Evolutionary conservation across 768 basidiomycete genomes (phyloP), one percentile per base, ranked within the genome.

Genomic region (Xerocomellus dryophilus): DNA sequence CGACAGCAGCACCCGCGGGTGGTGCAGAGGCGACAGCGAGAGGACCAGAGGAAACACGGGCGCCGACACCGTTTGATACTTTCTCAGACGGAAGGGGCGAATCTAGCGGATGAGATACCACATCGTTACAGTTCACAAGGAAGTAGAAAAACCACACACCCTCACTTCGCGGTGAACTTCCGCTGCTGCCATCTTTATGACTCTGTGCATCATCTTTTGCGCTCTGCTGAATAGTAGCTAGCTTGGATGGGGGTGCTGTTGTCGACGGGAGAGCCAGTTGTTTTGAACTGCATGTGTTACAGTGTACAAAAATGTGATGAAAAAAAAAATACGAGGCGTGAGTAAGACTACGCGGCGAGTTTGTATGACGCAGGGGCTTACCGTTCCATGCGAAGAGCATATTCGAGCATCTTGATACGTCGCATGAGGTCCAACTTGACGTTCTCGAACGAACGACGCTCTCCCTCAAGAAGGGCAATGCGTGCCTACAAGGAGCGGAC

Each of bases 341-440:
- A 39, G 51, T 15, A 25, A 52, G 53, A 38, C 34, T 54, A 43
- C 34, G 54, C 50, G 47, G 46, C n/a, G 10, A 20, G 18, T 20
- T 39, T 21, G 20, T 21, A 55, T 51, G 52, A 50, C 53, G 43
- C 20, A 7, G 56, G 36, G 34, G 77, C 82, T 65, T 58, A 97
- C 95, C 97, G 85, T 76, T 99, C 97, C 77, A 95, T 86, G 43
- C 93, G 85, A 44, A 99, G 78, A 38, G 96, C 97, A 72, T 93
- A 98, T 74, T 99, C 97, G 47, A 99, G 84, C 96, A 99, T 97
- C 82, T 97, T 97, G 61, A 98, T 97, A 54, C 97, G 85, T 57
- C 95, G 85, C 82, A 95, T 87, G 32, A 98, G 79, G 74, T 98
- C 97, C 58, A 94, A 81, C 73, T 97, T 93, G 58, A 96, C 85